phyloP scores from a whole-genome alignment of 192 early-diverging fungal genomes.

The Coemansia furcata region DNA sequence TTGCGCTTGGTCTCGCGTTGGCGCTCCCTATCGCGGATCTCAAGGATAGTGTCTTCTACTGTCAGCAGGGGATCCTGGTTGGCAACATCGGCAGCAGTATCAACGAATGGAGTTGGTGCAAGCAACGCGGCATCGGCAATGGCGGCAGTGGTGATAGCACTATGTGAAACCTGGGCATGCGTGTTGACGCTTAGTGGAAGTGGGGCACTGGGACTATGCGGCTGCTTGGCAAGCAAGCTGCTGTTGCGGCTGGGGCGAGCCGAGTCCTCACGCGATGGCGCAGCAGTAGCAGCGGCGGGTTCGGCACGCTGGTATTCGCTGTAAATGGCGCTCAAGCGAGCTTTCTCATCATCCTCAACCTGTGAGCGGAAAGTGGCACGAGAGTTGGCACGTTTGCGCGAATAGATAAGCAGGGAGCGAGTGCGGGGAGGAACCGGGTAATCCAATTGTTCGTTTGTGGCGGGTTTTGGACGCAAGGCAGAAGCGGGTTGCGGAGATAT shows the following conservation, averaged over 20 bases:
- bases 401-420: conserved; percentile 27
- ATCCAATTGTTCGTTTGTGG: conserved; percentile 6
- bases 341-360: conserved; percentile 45
- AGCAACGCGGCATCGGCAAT: not conserved
- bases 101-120: not conserved
- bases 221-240: conserved; percentile 30
- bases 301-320: conserved; percentile 25
- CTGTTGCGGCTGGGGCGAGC: conserved; percentile 33
- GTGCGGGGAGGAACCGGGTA: conserved; percentile 36
- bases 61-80: conserved; percentile 6
- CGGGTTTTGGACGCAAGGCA: not conserved
- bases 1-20: conserved; percentile 49
- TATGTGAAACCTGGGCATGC: conserved; percentile 2
- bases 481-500: conserved; percentile 10
- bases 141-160: not conserved
- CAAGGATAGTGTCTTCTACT: conserved; percentile 8
- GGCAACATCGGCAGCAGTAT: not conserved
- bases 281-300: conserved; percentile 5
- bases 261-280: conserved; percentile 12
- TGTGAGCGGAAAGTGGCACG: conserved; percentile 18
- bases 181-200: conserved; percentile 33
- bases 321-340: conserved; percentile 31
- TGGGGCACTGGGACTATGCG: not conserved
- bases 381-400: conserved; percentile 9
- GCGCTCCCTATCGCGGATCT: conserved; percentile 31